Percentiles rank a stretch among this genome's conserved stretches.
phyloP scores from a whole-genome alignment of 768 basidiomycete species.

The Hygrocybe coccinea region DNA sequence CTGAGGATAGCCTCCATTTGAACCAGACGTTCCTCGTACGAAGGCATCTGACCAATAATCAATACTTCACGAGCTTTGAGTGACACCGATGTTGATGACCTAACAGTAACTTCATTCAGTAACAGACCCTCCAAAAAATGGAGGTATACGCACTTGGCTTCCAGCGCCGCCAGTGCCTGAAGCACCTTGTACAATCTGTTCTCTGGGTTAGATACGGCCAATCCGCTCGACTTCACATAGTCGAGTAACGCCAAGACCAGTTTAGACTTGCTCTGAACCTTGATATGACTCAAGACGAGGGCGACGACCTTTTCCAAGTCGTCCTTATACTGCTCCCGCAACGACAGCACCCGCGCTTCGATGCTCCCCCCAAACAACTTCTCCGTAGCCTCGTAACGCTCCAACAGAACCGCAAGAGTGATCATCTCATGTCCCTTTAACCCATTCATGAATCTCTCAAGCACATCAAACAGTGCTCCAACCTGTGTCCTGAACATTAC shows the following conservation, averaged over 20 bases:
- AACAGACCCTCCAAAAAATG: background rate
- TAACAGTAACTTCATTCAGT: conserved; percentile 24
- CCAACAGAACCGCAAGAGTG: conserved; percentile 71
- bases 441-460: conserved; percentile 77
- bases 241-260: conserved; percentile 83
- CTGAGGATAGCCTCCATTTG: conserved; percentile 96
- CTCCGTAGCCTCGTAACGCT: conserved; percentile 80
- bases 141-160: conserved; percentile 64
- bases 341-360: conserved; percentile 82
- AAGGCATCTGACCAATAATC: conserved; percentile 94
- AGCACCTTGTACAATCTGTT: conserved; percentile 70
- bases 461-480: conserved; percentile 60
- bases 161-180: conserved; percentile 76
- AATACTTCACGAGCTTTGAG: conserved; percentile 96
- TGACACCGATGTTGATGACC: conserved; percentile 86
- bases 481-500: conserved; percentile 74
- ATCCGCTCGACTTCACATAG: conserved; percentile 75
- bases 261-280: conserved; percentile 88
- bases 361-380: conserved; percentile 91
- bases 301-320: conserved; percentile 82
- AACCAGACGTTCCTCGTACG: conserved; percentile 85
- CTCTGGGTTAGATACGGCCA: conserved; percentile 73
- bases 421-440: conserved; percentile 82
- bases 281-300: conserved; percentile 91
- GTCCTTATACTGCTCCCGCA: conserved; percentile 91